Conservation (phyloP, 2,329 filamentous ascomycete genomes). For the Grosmannia serpens region DNA sequence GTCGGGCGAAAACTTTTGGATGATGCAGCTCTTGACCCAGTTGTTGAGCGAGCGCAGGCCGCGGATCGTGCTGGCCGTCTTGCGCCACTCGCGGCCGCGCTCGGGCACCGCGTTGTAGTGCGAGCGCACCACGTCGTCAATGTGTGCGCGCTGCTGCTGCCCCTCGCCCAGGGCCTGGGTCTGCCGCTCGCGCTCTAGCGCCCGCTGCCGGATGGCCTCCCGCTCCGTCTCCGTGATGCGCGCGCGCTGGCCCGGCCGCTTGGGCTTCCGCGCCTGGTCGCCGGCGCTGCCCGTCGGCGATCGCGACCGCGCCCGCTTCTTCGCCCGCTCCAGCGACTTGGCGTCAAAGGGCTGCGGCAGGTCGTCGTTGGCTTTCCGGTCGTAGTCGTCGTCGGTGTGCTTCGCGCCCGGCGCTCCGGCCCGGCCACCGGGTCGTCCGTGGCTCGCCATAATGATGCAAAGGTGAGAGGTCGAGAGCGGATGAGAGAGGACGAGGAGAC, state of each 20-base stretch:
- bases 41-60: slow-evolving; percentile 93
- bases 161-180: slow-evolving; percentile 24
- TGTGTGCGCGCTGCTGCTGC: slow-evolving; percentile 40
- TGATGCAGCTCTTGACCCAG: slow-evolving; percentile 96
- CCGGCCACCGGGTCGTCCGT: background rate
- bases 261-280: slow-evolving; percentile 44
- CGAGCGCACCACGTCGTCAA: slow-evolving; percentile 77
- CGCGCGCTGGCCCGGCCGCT: slow-evolving; percentile 55
- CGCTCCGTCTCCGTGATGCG: slow-evolving; percentile 57
- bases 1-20: slow-evolving; percentile 86
- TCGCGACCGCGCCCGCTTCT: slow-evolving; percentile 43
- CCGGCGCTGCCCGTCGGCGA: slow-evolving; percentile 20
- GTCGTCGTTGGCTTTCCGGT: slow-evolving; percentile 22
- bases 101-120: slow-evolving; percentile 97
- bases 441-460: background rate
- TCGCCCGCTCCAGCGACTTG: slow-evolving; percentile 44
- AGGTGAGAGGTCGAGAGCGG: background rate
- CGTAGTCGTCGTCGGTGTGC: slow-evolving; percentile 10
- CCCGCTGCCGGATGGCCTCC: slow-evolving; percentile 53
- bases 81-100: slow-evolving; percentile 86
- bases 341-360: slow-evolving; percentile 51
- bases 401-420: background rate
- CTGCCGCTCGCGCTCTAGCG: slow-evolving; percentile 42
- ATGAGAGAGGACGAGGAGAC: background rate
- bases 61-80: slow-evolving; percentile 89